Evolutionary conservation across 2,329 filamentous ascomycete species (phyloP).

Genomic region (Knufia fluminis): DNA sequence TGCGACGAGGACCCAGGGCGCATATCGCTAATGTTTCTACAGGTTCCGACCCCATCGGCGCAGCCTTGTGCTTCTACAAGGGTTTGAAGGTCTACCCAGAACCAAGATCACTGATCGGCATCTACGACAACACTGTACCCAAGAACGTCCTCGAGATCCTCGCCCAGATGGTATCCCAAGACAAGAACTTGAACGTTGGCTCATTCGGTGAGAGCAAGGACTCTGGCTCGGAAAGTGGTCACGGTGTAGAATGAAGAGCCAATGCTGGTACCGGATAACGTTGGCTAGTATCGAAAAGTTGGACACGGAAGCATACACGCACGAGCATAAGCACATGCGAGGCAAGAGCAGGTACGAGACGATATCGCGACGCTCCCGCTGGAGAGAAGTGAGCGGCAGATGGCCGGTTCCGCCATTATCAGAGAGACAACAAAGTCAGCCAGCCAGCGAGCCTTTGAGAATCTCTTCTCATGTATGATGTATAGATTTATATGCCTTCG

Average conservation of each 20-base stretch:
- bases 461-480: not conserved
- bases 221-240: conserved; percentile 19
- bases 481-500: not conserved
- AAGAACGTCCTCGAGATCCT: conserved; percentile 96
- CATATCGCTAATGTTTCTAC: conserved; percentile 14
- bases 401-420: too few species aligned
- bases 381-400: too few species aligned
- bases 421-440: too few species aligned
- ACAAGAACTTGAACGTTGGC: conserved; percentile 60
- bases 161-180: conserved; percentile 94
- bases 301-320: too few species aligned
- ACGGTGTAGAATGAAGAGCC: conserved; percentile 20
- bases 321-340: not conserved
- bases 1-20: not conserved
- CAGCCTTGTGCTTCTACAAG: conserved; percentile 94
- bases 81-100: conserved; percentile 97
- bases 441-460: not conserved
- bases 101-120: conserved; percentile 82
- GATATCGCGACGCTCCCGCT: too few species aligned
- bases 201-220: conserved; percentile 21
- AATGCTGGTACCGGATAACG: not conserved
- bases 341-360: too few species aligned
- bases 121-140: conserved; percentile 97
- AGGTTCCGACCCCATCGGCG: conserved; percentile 53
- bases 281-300: not conserved